A percentile compares a stretch with the other conserved stretches of the same genome.
phyloP scores from a whole-genome alignment of 2,329 filamentous ascomycete species.

The Berkeleyomyces basicola region DNA sequence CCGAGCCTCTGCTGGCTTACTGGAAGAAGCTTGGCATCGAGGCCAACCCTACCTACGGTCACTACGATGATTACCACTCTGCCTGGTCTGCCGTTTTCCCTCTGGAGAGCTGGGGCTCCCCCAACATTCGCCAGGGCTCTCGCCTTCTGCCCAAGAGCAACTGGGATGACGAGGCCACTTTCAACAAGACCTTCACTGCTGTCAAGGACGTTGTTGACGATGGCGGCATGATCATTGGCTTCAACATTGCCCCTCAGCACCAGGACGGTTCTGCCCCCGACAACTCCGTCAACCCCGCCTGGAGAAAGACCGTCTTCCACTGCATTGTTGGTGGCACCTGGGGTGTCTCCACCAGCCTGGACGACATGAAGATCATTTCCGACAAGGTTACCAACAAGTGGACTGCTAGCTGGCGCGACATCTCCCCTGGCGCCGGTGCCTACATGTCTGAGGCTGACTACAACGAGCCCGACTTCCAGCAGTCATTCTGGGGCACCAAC shows the following conservation, averaged over 20 bases:
- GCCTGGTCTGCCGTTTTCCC: slow-evolving; percentile 19
- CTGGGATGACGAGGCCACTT: slow-evolving; percentile 17
- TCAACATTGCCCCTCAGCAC: slow-evolving; percentile 19
- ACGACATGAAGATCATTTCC: slow-evolving; percentile 7
- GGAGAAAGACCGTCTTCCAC: slow-evolving; percentile 23
- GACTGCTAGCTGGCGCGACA: slow-evolving; percentile 19
- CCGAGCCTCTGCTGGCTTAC: slow-evolving; percentile 21
- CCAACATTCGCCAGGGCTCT: slow-evolving; percentile 17
- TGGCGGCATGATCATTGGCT: slow-evolving; percentile 22
- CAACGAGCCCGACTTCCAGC: slow-evolving; percentile 28
- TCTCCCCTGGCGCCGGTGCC: slow-evolving; percentile 26
- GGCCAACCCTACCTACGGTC: slow-evolving; percentile 15
- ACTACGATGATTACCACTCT: slow-evolving; percentile 19
- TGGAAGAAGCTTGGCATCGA: slow-evolving; percentile 24
- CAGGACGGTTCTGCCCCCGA: slow-evolving; percentile 18
- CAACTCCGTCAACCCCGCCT: slow-evolving; percentile 28
- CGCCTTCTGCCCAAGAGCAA: slow-evolving; percentile 20
- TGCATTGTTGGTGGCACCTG: slow-evolving; percentile 19
- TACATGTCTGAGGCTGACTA: slow-evolving; percentile 38
- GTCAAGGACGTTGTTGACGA: slow-evolving; percentile 23
- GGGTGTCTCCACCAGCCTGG: neutral
- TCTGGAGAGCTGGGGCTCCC: slow-evolving; percentile 11
- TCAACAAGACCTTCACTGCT: slow-evolving; percentile 18
- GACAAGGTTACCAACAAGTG: slow-evolving; percentile 16
- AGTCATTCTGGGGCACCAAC: slow-evolving; percentile 31